Evolutionary conservation across 192 early-diverging fungal species (phyloP), one percentile per base, ranked within the genome.

Genomic region (Rhizoclosmatium globosum): DNA sequence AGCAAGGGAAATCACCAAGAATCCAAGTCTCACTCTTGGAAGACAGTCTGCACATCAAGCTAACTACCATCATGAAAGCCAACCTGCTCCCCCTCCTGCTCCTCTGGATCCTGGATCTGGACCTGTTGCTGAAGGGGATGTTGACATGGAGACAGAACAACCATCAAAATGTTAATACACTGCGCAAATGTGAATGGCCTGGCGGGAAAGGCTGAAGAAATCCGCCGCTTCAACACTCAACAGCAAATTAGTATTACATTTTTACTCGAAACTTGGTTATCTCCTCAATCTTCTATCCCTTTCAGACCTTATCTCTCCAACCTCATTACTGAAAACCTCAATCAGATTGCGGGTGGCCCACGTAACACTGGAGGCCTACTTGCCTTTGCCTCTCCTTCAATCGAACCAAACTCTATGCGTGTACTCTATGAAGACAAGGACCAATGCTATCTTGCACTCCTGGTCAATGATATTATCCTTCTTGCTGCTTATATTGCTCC

Each of bases 271-370:
- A 65, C 64, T 13, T 65, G 64, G 64, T 38, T 65, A 17, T 65
- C 64, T 38, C 64, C 64, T 1, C 17, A 17, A 2, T 65, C 64
- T 15, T 65, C 64, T 38, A 65, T 65, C 4, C 64, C 64, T 3
- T 65, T 65, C 39, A 17, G 64, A 65, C 64, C 64, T 15, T 38
- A 65, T 65, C n/a, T 65, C 17, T 65, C 38, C 38, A 65, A 65
- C 38, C 17, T 6, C 64, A 21, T 38, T 2, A 65, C n/a, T 41
- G 38, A 17, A 65, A 65, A 65, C 41, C 17, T 6, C n/a, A 38
- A 65, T 1, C 2, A 2, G 2, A 65, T 2, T 6, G 64, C 4
- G 2, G 64, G 64, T 23, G 2, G 64, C 17, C 4, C n/a, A 23
- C 64, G 64, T 1, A 65, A 41, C 38, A 38, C 31, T 31, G 31